phyloP scores from a whole-genome alignment of 2,329 filamentous ascomycete species.

The Dactylonectria estremocensis region DNA sequence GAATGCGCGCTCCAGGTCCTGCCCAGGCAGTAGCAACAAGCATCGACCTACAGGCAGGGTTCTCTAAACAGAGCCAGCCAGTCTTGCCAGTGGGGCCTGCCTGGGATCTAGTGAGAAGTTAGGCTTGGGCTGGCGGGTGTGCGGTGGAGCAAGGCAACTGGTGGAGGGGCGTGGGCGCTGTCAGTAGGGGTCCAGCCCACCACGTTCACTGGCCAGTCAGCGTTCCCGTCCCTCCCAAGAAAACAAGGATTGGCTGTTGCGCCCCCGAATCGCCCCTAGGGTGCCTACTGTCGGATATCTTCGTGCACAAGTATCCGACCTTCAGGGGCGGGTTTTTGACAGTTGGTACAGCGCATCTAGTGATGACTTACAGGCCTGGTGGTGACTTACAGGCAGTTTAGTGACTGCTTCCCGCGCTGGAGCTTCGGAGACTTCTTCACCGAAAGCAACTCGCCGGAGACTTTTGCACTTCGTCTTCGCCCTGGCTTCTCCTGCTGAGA shows the following conservation, averaged over 20 bases:
- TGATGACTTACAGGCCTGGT: neutral
- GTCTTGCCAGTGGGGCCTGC: conserved; percentile 18
- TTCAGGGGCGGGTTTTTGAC: too few species aligned
- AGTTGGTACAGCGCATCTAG: too few species aligned
- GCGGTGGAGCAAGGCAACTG: neutral
- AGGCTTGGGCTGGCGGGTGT: conserved; percentile 20
- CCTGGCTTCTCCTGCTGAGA: neutral
- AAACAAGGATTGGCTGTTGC: conserved; percentile 4
- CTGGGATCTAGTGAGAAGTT: conserved; percentile 21
- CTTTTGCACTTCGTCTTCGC: neutral
- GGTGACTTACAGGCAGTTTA: neutral
- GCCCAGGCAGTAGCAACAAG: conserved; percentile 32
- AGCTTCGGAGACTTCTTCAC: neutral
- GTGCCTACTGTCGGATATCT: conserved; percentile 19
- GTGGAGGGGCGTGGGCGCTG: conserved; percentile 12
- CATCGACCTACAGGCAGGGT: conserved; percentile 26
- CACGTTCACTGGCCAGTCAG: conserved; percentile 14
- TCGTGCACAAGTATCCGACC: neutral
- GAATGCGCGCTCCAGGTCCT: neutral
- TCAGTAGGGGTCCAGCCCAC: conserved; percentile 15
- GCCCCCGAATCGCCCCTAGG: conserved; percentile 14
- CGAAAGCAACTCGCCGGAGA: neutral
- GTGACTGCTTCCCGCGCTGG: neutral
- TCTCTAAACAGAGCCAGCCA: conserved; percentile 33
- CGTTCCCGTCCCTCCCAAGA: neutral